Evolutionary conservation across 352 stramenopile species (phyloP), one percentile per base, ranked within the genome.

Genomic region (Phytophthora citrophthora): DNA sequence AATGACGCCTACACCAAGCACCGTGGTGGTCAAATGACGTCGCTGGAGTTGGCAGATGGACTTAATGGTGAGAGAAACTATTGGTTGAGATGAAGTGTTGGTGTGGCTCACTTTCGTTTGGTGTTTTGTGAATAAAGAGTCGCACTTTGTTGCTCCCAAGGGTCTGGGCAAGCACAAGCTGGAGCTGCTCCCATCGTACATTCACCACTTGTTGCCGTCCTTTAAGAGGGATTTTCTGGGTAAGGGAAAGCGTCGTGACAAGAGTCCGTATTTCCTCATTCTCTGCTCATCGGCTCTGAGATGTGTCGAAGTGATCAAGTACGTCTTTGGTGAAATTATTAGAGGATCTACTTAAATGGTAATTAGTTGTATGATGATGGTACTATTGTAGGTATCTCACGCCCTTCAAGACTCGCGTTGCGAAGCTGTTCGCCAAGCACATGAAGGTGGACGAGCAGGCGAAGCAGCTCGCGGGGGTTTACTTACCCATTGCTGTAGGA

Each of bases 401-500:
- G 36, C 74, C 76, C 11, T 88, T 98, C 54, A 94, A 97, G 63
- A 90, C 95, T 58, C 92, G 93, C 23, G 79, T 96, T n/a, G 94
- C 90, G 40, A 99, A 99, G 72, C 81, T 99, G n/a, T 99, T 99
- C 76, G 90, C 81, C 45, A 98, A 98, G 64, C 93, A 99, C 70
- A 86, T 97, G 64, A 97, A 94, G 51, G 76, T 93, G 8, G 74
- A 93, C 38, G 86, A 97, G 57, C 96, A 99, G 70, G 81, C 82
- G 1, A 83, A 93, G 38, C 79, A 93, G 60, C 81, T 98, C 7
- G 70, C 77, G 26, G 69, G 74, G 34, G 80, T 70, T 11, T 96
- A 85, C 63, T 64, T 90, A 20, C 86, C 88, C 20, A 93, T 96
- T 48, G 81, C 88, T 10, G 83, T 96, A 20, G 88, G 88, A 23